Evolutionary conservation across 2,329 filamentous ascomycete species (phyloP).

Genomic region (Aspergillus fructus): DNA sequence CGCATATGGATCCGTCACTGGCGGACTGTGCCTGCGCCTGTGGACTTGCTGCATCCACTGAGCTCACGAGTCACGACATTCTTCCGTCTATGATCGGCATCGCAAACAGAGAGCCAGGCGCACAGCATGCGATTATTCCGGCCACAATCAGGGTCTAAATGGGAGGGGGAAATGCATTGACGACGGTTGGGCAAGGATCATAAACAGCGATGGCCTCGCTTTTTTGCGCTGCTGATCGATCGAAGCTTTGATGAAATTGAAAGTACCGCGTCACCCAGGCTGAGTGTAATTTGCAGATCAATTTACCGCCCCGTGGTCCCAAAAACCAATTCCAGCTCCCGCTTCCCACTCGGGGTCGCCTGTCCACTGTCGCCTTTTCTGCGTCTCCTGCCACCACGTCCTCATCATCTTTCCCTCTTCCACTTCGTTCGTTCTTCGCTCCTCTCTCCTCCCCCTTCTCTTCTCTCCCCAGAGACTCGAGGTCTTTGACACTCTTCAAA

Average conservation of each 20-base stretch:
- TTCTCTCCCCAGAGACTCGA: conserved; percentile 12
- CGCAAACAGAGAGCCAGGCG: background rate
- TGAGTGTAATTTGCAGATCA: conserved; percentile 21
- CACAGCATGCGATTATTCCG: background rate
- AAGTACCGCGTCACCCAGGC: background rate
- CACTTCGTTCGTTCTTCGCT: conserved; percentile 12
- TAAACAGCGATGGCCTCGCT: background rate
- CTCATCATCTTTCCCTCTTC: conserved; percentile 14
- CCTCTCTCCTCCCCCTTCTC: conserved; percentile 8
- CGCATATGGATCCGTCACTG: background rate
- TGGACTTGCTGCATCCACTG: background rate
- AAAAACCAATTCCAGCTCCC: conserved; percentile 5
- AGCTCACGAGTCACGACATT: background rate
- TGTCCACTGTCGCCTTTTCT: conserved; percentile 2
- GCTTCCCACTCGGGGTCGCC: conserved; percentile 21
- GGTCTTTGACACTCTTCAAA: conserved; percentile 1
- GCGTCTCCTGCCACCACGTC: conserved; percentile 17
- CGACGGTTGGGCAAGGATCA: background rate
- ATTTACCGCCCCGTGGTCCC: conserved; percentile 20
- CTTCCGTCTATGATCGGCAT: background rate
- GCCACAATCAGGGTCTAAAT: background rate
- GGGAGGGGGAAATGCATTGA: background rate
- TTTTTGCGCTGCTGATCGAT: conserved; percentile 16
- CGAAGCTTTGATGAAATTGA: background rate
- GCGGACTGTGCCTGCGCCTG: background rate